A percentile compares a stretch with the other conserved stretches of the same genome.
These are phyloP conservation scores for Gaultheria prostrata DNA, from an alignment of 148 eudicot genomes.

Conservation along the genomic window DNA sequence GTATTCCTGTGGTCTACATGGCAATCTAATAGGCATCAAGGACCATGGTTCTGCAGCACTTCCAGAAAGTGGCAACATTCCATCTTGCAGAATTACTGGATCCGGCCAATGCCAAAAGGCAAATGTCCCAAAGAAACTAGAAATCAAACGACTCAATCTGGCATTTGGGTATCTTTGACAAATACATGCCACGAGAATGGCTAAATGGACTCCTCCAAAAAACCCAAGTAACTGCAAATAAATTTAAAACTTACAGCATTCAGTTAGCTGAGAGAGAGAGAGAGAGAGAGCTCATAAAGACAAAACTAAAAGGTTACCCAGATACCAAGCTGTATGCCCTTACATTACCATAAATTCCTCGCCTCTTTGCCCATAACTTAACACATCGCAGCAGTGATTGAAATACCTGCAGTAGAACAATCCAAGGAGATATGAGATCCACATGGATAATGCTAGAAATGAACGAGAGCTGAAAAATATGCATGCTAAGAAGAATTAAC, in stretches of 20 bases:
- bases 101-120: slow-evolving; percentile 59
- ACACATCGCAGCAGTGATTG: slow-evolving; percentile 53
- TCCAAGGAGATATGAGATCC: background rate
- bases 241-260: background rate
- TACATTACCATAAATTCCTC: slow-evolving; percentile 71
- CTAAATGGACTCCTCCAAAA: slow-evolving; percentile 60
- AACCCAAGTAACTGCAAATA: slow-evolving; percentile 46
- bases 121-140: slow-evolving; percentile 43
- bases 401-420: slow-evolving; percentile 39
- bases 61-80: slow-evolving; percentile 10
- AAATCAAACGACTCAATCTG: slow-evolving; percentile 34
- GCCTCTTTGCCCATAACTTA: slow-evolving; percentile 64
- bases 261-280: background rate
- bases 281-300: background rate
- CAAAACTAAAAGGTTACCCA: background rate
- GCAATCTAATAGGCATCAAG: slow-evolving; percentile 53
- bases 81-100: slow-evolving; percentile 46
- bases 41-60: slow-evolving; percentile 17
- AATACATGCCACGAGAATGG: slow-evolving; percentile 49
- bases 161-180: slow-evolving; percentile 50
- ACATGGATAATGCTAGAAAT: background rate
- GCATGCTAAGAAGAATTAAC: background rate
- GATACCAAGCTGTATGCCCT: slow-evolving; percentile 26
- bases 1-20: slow-evolving; percentile 39
- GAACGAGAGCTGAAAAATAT: background rate